Evolutionary conservation across 352 stramenopile species (phyloP), one percentile per base, ranked within the genome.

Genomic region (Pythium rishiriense): DNA sequence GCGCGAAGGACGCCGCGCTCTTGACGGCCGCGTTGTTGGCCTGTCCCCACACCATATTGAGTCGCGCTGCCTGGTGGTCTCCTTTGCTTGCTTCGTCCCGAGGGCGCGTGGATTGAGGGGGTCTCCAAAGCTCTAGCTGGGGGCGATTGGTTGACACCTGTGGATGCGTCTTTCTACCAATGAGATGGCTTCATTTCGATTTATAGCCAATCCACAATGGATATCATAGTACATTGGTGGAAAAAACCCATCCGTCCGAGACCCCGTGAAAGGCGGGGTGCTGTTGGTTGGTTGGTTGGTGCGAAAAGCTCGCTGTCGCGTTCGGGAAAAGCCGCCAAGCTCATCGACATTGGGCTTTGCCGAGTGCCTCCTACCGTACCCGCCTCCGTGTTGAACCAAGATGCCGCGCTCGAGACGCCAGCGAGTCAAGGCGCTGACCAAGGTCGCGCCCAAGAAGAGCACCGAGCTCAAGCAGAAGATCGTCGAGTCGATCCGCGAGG

Each of bases 381-480:
- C 29, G n/a, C 29, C n/a, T 19, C n/a, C n/a, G n/a, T n/a, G n/a
- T n/a, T 39, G 7, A n/a, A 4, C 37, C 31, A 67, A 31, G 14
- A 97, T 97, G 90, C 88, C 90, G 51, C 91, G 91, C 71, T 96
- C 88, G 47, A 89, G 85, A 83, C 83, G 87, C 78, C 79, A 92
- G 71, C 87, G 89, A 64, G 79, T 85, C 45, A 96, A 97, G 62
- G 77, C 85, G 64, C 78, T 99, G 62, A 99, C 97, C 43, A 94
- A 99, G 79, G 82, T 83, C 62, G 97, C 97, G 58, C 68, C 81
- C n/a, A 98, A 98, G 75, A 98, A 98, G 74, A 98, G 93, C 54
- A 90, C 87, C 52, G 91, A 98, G 58, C 91, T 98, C 65, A 99
- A 99, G 87, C 83, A 95, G 57, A 85, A 83, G 55, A 90, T 98